Conservation (phyloP, 208 protist species). For the Polymyxa betae region DNA sequence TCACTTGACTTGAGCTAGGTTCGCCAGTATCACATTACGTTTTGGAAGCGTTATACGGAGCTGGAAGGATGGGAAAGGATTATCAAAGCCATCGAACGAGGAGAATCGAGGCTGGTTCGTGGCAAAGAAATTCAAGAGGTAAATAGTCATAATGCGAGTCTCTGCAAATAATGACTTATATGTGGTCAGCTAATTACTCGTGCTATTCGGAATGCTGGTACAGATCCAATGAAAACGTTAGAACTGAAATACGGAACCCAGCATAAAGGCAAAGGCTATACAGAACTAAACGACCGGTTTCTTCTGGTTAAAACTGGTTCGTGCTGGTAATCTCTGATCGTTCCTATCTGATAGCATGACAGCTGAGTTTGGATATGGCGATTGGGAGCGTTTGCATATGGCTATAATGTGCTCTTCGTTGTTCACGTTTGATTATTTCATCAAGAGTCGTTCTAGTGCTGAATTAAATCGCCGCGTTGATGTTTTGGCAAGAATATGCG, state of each 20-base stretch:
- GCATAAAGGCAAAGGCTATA: constrained; percentile 58
- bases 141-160: not conserved
- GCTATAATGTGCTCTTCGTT: constrained; percentile 67
- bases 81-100: constrained; percentile 64
- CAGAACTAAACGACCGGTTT: constrained; percentile 70
- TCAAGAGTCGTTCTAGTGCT: constrained; percentile 72
- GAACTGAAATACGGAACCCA: constrained; percentile 57
- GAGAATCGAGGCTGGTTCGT: constrained; percentile 49
- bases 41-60: constrained; percentile 70
- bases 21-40: constrained; percentile 65
- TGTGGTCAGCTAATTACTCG: not conserved
- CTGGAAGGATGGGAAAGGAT: constrained; percentile 59
- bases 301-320: constrained; percentile 73
- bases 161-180: not conserved
- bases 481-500: constrained; percentile 54
- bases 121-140: not conserved
- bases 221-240: constrained; percentile 26
- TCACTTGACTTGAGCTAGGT: not conserved
- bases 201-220: not conserved
- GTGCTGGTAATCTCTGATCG: constrained; percentile 68
- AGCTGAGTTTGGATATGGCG: not conserved
- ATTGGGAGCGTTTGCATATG: not conserved
- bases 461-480: constrained; percentile 67
- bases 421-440: constrained; percentile 82
- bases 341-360: not conserved